Evolutionary conservation across 225 moss, liverwort and hornwort genomes (phyloP).

Genomic region (Antitrichia curtipendula): DNA sequence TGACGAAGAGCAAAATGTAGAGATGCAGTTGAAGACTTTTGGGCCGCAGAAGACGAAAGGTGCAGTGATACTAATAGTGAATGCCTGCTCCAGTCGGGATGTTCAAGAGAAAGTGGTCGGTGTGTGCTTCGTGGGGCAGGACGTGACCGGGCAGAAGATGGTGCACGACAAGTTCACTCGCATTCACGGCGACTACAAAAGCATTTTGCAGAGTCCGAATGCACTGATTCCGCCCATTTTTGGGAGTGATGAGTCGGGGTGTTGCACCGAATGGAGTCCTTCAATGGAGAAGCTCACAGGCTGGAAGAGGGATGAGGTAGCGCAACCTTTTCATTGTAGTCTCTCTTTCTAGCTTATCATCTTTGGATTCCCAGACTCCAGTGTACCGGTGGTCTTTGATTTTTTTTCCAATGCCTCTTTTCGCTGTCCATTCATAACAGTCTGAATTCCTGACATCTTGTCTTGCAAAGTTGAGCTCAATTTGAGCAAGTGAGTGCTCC

Average conservation of each 20-base stretch:
- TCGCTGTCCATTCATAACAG: neutral
- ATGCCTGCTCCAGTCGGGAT: constrained; percentile 42
- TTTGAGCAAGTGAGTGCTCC: neutral
- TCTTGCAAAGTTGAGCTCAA: neutral
- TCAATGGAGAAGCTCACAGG: constrained; percentile 42
- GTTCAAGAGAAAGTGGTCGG: constrained; percentile 43
- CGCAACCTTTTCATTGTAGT: neutral
- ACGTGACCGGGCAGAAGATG: constrained; percentile 38
- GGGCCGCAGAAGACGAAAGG: constrained; percentile 21
- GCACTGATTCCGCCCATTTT: constrained; percentile 44
- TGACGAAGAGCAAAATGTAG: constrained; percentile 40
- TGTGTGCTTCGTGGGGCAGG: constrained; percentile 50
- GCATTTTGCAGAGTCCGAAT: constrained; percentile 36
- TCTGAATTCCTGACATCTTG: neutral
- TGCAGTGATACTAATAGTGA: constrained; percentile 31
- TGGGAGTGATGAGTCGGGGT: constrained; percentile 27
- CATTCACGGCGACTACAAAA: constrained; percentile 42
- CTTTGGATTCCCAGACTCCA: neutral
- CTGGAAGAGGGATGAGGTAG: constrained; percentile 42
- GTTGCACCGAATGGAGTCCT: constrained; percentile 40
- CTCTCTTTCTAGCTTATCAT: neutral
- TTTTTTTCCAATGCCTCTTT: neutral
- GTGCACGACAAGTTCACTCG: constrained; percentile 43
- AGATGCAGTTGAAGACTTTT: constrained; percentile 31
- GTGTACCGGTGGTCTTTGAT: neutral